Percentiles rank a stretch among this genome's conserved stretches.
phyloP scores from a whole-genome alignment of 768 basidiomycete genomes.

The Clitopilus passeckerianus region DNA sequence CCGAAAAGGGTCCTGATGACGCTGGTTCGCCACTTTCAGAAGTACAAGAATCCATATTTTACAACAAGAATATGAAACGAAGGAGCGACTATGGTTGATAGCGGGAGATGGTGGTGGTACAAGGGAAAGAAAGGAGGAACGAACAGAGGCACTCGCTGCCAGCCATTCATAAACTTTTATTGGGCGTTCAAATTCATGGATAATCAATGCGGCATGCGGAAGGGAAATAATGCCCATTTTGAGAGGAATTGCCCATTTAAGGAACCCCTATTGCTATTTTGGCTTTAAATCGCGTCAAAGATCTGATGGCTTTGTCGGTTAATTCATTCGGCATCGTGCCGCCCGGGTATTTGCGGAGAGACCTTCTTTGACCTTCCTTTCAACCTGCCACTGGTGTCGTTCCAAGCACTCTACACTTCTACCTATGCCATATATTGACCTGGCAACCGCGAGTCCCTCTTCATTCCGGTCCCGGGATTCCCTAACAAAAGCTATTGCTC shows the following conservation, averaged over 20 bases:
- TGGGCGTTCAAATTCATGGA: background rate
- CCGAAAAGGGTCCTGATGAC: constrained; percentile 11
- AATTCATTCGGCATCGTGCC: background rate
- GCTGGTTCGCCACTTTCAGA: background rate
- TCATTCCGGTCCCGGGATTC: background rate
- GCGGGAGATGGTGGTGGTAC: background rate
- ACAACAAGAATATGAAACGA: background rate
- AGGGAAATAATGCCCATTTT: background rate
- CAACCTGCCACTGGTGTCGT: background rate
- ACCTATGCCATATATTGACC: background rate
- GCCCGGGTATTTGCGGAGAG: background rate
- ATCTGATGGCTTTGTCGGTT: background rate
- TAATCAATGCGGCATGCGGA: background rate
- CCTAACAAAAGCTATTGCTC: background rate
- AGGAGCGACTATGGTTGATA: background rate
- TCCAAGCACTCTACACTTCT: background rate
- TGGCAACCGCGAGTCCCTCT: background rate
- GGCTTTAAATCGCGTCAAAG: background rate
- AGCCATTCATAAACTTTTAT: background rate
- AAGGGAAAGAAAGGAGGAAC: background rate
- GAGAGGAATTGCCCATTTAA: background rate
- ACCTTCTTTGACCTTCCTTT: background rate
- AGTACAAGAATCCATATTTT: constrained; percentile 1
- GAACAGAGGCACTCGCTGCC: background rate
- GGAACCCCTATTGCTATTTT: background rate